Base-by-base conservation (phyloP, 2,329 filamentous ascomycete genomes). In the Blastomyces emzantsi region DNA sequence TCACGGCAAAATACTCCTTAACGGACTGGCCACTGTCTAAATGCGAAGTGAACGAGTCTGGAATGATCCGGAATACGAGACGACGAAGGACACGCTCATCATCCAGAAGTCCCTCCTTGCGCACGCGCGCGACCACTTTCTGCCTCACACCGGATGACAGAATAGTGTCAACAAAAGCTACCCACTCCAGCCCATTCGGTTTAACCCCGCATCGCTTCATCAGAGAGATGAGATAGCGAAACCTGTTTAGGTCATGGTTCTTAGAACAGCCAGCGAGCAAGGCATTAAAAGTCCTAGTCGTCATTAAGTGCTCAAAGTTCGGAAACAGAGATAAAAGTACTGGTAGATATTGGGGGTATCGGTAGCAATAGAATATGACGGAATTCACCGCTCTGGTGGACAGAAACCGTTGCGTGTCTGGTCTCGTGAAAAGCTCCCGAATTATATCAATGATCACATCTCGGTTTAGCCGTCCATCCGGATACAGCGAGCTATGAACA, bases 281-380 rank as follows among this genome's bases (percentile, higher is more conserved):
- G 55, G 80, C 76, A 60, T 81, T 81, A 66, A 76, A 80, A 6
- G 76, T 78, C 49, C 78, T 74, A 5, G 73, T 69, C 2, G 74
- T 74, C 41, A 74, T 71, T 30, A 76, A 67, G 56, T 74, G 69
- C 60, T 77, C 73, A 64, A 75, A 72, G 19, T 62, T 68, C 19
- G 70, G 66, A 59, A 79, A 75, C 7, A 81, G 65, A 1, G 63
- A 45, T 45, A 73, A 72, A 17, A 74, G 73, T 60, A 69, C 65
- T 3, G 64, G 57, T 30, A 77, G 68, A 39, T 71, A 69, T 43
- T 75, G 71, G 55, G 72, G 64, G 4, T 72, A 67, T 63, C 74
- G 71, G 51, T 79, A 71, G 57, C 22, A 60, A 64, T 71, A 81
- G 25, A 65, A 66, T 55, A 81, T 67, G 9, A 77, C 76, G 15